These are phyloP conservation scores for Elongisporangium senticosum DNA, from an alignment of 352 stramenopile genomes.

Conservation along the genomic window DNA sequence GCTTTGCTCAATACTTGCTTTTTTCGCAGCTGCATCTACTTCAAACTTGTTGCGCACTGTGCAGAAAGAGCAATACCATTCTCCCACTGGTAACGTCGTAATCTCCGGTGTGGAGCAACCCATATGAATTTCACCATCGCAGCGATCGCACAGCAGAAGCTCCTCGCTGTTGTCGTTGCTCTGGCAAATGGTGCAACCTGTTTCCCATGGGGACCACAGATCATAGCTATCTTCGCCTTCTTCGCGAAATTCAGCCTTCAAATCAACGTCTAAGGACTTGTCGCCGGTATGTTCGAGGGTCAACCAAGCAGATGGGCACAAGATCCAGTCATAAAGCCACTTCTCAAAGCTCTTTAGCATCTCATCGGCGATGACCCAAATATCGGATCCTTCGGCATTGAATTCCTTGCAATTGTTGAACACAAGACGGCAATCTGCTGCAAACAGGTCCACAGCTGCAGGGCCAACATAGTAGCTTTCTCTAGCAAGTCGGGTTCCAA, in stretches of 20 bases:
- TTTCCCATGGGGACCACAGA: constrained; percentile 71
- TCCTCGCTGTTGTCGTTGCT: constrained; percentile 74
- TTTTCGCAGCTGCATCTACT: constrained; percentile 13
- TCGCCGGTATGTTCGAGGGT: constrained; percentile 51
- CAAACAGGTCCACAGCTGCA: constrained; percentile 67
- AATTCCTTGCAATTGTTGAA: constrained; percentile 87
- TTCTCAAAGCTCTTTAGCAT: constrained; percentile 80
- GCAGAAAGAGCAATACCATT: constrained; percentile 84
- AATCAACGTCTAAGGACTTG: constrained; percentile 31
- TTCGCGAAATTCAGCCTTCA: constrained; percentile 56
- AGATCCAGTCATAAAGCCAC: constrained; percentile 83
- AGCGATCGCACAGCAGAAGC: constrained; percentile 81
- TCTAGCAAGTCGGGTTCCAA: constrained; percentile 52
- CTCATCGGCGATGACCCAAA: constrained; percentile 66
- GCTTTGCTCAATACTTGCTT: constrained; percentile 3
- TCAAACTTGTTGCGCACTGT: constrained; percentile 48
- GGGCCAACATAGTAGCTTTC: constrained; percentile 84
- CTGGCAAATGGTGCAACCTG: constrained; percentile 69
- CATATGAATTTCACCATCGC: constrained; percentile 86
- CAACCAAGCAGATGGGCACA: constrained; percentile 76
- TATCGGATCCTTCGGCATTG: constrained; percentile 78
- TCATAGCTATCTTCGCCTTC: constrained; percentile 65
- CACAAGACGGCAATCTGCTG: constrained; percentile 76
- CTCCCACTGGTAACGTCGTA: constrained; percentile 59
- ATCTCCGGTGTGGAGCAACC: constrained; percentile 70